Evolutionary conservation across 106 monocot genomes (phyloP).

Genomic region (Alisma plantagoaquatica): DNA sequence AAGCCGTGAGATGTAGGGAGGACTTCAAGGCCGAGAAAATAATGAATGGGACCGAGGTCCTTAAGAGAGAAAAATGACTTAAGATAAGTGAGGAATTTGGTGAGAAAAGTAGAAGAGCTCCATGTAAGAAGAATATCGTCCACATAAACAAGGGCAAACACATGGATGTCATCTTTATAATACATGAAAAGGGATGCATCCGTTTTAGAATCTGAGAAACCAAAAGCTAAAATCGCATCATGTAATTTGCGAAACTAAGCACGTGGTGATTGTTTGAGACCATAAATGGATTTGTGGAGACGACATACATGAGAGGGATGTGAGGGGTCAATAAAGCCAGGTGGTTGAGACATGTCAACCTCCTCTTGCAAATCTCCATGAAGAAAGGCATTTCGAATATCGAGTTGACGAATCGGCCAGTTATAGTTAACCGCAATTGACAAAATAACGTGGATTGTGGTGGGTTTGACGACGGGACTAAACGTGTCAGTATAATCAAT

Average conservation of each 20-base stretch:
- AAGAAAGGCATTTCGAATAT: neutral
- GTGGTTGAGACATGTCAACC: neutral
- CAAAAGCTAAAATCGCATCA: neutral
- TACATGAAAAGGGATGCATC: constrained; percentile 2
- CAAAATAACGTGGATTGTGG: neutral
- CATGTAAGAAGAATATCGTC: constrained; percentile 9
- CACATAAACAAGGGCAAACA: neutral
- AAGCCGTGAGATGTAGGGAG: neutral
- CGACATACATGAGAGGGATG: neutral
- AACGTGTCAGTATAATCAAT: constrained; percentile 5
- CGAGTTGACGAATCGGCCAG: constrained; percentile 5
- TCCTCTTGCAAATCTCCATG: neutral
- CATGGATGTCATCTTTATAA: too few species aligned
- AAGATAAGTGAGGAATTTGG: neutral
- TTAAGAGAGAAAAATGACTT: neutral
- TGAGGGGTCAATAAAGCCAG: neutral
- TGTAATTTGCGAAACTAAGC: neutral
- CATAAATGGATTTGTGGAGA: neutral
- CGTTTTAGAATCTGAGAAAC: neutral
- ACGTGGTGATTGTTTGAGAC: neutral
- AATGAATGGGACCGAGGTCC: neutral
- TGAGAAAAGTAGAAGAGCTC: neutral
- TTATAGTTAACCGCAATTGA: neutral
- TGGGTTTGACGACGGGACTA: constrained; percentile 2
- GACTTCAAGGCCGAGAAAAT: constrained; percentile 4